phyloP scores from a whole-genome alignment of 371 early-diverging fungal species.

The Apophysomyces elegans region DNA sequence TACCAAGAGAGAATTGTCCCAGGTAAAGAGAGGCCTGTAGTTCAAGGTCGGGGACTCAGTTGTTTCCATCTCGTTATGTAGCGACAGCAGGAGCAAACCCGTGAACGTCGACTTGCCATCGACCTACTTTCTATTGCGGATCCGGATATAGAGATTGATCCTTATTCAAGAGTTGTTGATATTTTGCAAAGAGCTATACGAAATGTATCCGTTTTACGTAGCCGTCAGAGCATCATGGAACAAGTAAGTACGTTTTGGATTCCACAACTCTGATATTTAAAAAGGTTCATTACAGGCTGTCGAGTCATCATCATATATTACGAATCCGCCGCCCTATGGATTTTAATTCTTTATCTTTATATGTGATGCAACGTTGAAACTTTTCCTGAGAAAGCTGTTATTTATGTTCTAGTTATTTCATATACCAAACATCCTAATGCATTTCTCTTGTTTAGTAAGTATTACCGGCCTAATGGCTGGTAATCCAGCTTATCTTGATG shows the following conservation, averaged over 20 bases:
- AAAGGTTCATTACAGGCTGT: no score
- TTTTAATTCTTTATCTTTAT: no score
- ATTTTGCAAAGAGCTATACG: conserved; percentile 14
- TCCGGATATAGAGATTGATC: conserved; percentile 4
- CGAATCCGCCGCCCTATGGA: no score
- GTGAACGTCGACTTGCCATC: conserved; percentile 12
- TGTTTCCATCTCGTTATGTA: not conserved
- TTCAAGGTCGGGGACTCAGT: not conserved
- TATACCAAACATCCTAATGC: no score
- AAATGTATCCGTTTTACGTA: conserved; percentile 5
- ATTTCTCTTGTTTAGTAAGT: no score
- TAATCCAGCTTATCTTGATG: no score
- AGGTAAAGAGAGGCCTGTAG: not conserved
- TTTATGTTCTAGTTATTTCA: no score
- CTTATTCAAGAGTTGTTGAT: conserved; percentile 12
- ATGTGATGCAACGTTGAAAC: no score
- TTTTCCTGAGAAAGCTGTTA: no score
- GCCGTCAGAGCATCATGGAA: not conserved
- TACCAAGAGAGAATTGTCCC: not conserved
- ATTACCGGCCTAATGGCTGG: no score
- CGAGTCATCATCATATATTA: no score
- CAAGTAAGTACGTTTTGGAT: not conserved
- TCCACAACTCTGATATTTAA: no score
- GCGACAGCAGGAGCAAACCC: conserved; percentile 15
- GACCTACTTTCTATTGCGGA: conserved; percentile 16